Evolutionary conservation across 2,329 filamentous ascomycete species (phyloP), one percentile per base, ranked within the genome.

Genomic region (Aspergillus melleus): DNA sequence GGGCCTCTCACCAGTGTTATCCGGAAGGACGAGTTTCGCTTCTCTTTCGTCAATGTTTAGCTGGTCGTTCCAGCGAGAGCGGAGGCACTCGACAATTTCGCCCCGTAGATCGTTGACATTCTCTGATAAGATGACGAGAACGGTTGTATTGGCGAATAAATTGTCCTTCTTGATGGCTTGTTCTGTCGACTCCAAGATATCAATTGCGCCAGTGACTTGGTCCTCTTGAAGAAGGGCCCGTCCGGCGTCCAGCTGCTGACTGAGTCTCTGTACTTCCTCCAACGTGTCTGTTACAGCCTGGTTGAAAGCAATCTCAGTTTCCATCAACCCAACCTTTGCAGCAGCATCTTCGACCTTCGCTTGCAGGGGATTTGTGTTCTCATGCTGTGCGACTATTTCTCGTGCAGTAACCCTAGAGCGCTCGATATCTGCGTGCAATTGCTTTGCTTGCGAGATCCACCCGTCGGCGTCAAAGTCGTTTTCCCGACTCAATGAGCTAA

Each of bases 361-460:
- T 52, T 90, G 81, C 24, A 91, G 79, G 47, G 81, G 79, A 61
- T 87, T 86, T 12, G 88, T 87, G 29, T 83, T 85, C 70, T 94
- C 89, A 55, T 92, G 88, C 68, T 92, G 86, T 49, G 88, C 84
- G 5, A 94, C 85, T 60, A 98, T 96, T 59, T 92, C 88, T 69
- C 88, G 88, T 22, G 94, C 92, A 39, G 92, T 88, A 16, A 86
- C 84, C 69, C 91, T 89, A 24, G 92, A 94, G 51, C 86, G 85
- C 68, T 91, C 86, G 65, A 97, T 94, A 71, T 97, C 94, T 62
- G 88, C 85, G 74, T 96, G 91, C 8, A 97, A 84, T 55, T 88
- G 86, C 75, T 91, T 91, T 52, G 93, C 92, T 74, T 95, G 91
- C 54, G 83, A 79, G 58, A 96, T 90, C 94, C 94, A 98, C 54